Evolutionary conservation across 345 rosid species (phyloP), one percentile per base, ranked within the genome.

Genomic region (Camelina laxa): DNA sequence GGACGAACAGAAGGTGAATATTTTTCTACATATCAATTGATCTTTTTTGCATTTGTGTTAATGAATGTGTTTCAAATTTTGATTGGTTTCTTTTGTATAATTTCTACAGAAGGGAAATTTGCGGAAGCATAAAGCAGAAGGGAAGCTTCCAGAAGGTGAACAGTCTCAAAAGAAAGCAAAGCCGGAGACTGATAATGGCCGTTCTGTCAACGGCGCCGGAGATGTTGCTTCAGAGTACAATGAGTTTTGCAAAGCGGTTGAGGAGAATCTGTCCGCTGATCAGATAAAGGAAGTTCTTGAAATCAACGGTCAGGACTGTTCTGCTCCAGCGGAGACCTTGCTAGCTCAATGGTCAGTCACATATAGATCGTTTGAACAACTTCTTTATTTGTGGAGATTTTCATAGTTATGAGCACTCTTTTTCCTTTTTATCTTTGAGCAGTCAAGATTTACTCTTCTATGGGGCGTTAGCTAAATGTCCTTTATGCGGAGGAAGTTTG

Each of bases 81-180:
- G 17, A 4, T 57, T 8, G 27, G 21, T 14, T 36, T 36, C 24
- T 16, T 69, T 5, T 1, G 4, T 15, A 4, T 44, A 6, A 20
- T 3, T 27, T 48, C 20, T 38, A 38, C 30, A 77, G 77, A 72
- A 72, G 82, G 81, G 85, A 35, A 86, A 79, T 87, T 83, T 88
- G 36, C 80, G 94, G 81, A 93, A 91, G 86, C 92, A 89, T 76
- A 93, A 91, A 62, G 97, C 89, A n/a, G 91, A 87, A 78, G 42
- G 42, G 42, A 39, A 39, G 42, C 14, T 39, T 24, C 83, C 80
- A 24, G 94, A 87, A 67, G 79, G 80, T 11, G 89, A 82, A 55
- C 88, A 86, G 20, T 79, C 89, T 16, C 91, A 82, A 0, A 89
- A 94, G 85, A 89, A 89, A 69, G 68, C 84, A 0, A 91, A 86